Evolutionary conservation across 306 rosid species (phyloP).

Genomic region (Coriaria nepalensis): DNA sequence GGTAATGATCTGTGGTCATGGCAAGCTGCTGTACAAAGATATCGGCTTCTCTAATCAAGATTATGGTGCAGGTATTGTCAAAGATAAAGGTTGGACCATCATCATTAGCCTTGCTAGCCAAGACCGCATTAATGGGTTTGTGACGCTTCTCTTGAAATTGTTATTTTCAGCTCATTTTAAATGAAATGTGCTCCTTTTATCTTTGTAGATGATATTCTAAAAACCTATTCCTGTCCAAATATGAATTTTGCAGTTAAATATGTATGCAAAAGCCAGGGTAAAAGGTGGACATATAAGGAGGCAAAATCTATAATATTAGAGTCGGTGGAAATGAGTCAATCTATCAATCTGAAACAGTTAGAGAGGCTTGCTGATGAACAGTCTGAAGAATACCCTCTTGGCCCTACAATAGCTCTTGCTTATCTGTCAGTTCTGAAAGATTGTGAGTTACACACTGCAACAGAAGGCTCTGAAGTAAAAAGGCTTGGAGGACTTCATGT

Average conservation of each 20-base stretch:
- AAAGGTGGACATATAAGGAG: slow-evolving; percentile 67
- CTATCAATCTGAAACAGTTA: slow-evolving; percentile 46
- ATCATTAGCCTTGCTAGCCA: slow-evolving; percentile 75
- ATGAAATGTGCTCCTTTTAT: slow-evolving; percentile 15
- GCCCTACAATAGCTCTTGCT: slow-evolving; percentile 78
- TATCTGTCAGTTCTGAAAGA: slow-evolving; percentile 72
- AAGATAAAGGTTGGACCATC: slow-evolving; percentile 85
- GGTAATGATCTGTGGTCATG: slow-evolving; percentile 26
- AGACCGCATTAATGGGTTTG: slow-evolving; percentile 82
- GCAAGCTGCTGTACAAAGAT: background rate
- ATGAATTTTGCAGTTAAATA: slow-evolving; percentile 62
- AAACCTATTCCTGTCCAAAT: slow-evolving; percentile 19
- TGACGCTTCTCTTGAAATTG: slow-evolving; percentile 14
- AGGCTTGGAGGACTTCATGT: slow-evolving; percentile 93
- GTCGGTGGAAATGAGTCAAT: slow-evolving; percentile 79
- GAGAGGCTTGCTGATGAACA: slow-evolving; percentile 73
- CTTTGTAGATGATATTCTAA: background rate
- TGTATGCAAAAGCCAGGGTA: slow-evolving; percentile 72
- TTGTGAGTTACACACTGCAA: slow-evolving; percentile 64
- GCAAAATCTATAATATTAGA: slow-evolving; percentile 74
- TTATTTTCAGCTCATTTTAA: slow-evolving; percentile 8
- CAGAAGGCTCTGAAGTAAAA: slow-evolving; percentile 87
- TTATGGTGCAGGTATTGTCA: slow-evolving; percentile 51
- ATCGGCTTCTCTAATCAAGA: slow-evolving; percentile 19
- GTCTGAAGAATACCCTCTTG: slow-evolving; percentile 76